Conservation (phyloP, 169 alveolate species). For the Babesia microti region DNA sequence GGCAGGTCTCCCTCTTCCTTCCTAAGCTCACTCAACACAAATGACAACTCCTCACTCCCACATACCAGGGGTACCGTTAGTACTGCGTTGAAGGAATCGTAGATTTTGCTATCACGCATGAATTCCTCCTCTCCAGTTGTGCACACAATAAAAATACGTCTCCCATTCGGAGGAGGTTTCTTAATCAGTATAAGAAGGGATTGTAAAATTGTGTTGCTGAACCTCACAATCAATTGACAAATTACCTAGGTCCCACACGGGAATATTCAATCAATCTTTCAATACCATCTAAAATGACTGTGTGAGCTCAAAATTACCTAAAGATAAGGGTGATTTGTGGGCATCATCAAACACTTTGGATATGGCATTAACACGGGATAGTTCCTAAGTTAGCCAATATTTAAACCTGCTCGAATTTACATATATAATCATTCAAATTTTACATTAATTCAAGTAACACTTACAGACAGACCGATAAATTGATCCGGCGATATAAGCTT, state of each 20-base stretch:
- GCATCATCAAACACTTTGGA: slow-evolving; percentile 96
- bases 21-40: slow-evolving; percentile 27
- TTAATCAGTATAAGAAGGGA: slow-evolving; percentile 87
- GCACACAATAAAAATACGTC: slow-evolving; percentile 87
- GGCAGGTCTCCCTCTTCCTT: slow-evolving; percentile 5
- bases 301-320: slow-evolving; percentile 17
- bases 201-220: slow-evolving; percentile 88
- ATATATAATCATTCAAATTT: slow-evolving; percentile 7
- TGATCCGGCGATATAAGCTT: slow-evolving; percentile 91
- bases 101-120: slow-evolving; percentile 53
- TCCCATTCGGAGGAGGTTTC: slow-evolving; percentile 87
- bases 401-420: background rate
- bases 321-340: slow-evolving; percentile 86
- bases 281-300: slow-evolving; percentile 89
- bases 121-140: slow-evolving; percentile 86
- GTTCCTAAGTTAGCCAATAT: slow-evolving; percentile 10
- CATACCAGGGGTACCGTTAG: slow-evolving; percentile 46
- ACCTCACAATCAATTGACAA: slow-evolving; percentile 68
- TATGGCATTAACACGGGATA: slow-evolving; percentile 69
- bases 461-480: slow-evolving; percentile 86
- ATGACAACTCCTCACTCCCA: slow-evolving; percentile 30
- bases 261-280: slow-evolving; percentile 94
- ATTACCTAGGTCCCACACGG: slow-evolving; percentile 89
- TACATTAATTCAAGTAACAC: slow-evolving; percentile 12
- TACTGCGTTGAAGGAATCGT: slow-evolving; percentile 38